phyloP scores from a whole-genome alignment of 1,284 basidiomycete genomes.

The Leccinum pachyderme region DNA sequence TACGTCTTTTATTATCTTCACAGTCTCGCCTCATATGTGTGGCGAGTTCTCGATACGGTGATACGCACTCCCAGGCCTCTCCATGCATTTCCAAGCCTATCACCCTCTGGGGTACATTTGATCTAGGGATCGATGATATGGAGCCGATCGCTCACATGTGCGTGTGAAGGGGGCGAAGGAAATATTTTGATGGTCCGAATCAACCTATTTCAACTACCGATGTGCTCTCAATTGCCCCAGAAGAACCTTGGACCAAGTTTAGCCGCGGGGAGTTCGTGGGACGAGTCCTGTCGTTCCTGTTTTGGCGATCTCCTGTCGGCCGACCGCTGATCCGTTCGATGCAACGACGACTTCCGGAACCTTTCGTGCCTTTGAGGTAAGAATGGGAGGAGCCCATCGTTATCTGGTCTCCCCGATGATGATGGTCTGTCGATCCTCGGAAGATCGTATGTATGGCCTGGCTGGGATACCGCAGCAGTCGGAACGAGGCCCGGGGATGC shows the following conservation, averaged over 20 bases:
- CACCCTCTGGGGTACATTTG: background rate
- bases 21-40: background rate
- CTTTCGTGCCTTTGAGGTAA: background rate
- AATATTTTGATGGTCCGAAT: background rate
- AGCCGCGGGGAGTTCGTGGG: conserved; percentile 6
- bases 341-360: background rate
- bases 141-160: conserved; percentile 1
- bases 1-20: conserved; percentile 2
- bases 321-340: conserved; percentile 11
- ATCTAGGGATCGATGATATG: background rate
- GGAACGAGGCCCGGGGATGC: background rate
- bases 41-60: background rate
- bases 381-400: background rate
- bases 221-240: background rate
- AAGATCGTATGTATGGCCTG: conserved; percentile 5
- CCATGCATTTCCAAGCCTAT: background rate
- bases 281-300: conserved; percentile 4
- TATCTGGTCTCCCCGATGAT: conserved; percentile 1
- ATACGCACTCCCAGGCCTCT: no score
- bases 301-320: conserved; percentile 1
- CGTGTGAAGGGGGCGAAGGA: background rate
- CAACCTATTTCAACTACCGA: background rate
- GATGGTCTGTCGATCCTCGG: conserved; percentile 11
- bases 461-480: conserved; percentile 1
- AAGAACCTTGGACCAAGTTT: background rate